These are phyloP conservation scores for Camellia lanceoleosa DNA, from an alignment of 148 eudicot species.

Conservation along the genomic window DNA sequence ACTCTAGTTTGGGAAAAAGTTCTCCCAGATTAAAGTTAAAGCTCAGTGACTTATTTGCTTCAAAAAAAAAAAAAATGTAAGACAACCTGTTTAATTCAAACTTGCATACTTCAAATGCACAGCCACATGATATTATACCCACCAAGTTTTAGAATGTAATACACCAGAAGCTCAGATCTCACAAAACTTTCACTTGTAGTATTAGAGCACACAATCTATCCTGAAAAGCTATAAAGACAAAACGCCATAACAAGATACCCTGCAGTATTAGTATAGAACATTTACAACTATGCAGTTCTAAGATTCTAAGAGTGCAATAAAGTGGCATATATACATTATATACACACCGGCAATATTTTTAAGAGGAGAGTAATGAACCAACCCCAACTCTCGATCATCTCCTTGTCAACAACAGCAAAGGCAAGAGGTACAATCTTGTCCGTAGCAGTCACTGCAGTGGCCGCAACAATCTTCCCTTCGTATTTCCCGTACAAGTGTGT, in stretches of 20 bases:
- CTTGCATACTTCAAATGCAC: background rate
- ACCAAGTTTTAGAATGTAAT: background rate
- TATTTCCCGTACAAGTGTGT: no score
- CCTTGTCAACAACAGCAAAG: no score
- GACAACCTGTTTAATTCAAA: background rate
- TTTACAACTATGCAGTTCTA: background rate
- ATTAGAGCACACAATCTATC: background rate
- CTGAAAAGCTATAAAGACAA: slow-evolving; percentile 1
- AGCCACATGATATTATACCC: background rate
- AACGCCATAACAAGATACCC: background rate
- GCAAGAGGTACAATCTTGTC: no score
- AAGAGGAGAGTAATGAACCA: no score
- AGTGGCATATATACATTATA: background rate
- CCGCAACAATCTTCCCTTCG: no score
- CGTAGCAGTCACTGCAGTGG: no score
- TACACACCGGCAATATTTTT: background rate
- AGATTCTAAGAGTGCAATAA: background rate
- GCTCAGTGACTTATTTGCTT: background rate
- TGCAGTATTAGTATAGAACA: background rate
- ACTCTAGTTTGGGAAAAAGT: background rate
- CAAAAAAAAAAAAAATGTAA: background rate
- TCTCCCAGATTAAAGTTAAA: background rate
- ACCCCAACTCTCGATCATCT: no score
- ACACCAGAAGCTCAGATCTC: background rate
- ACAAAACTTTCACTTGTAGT: background rate